Conservation (phyloP, 108 stramenopile genomes). For the Cyclotella choctawhatcheeana region DNA sequence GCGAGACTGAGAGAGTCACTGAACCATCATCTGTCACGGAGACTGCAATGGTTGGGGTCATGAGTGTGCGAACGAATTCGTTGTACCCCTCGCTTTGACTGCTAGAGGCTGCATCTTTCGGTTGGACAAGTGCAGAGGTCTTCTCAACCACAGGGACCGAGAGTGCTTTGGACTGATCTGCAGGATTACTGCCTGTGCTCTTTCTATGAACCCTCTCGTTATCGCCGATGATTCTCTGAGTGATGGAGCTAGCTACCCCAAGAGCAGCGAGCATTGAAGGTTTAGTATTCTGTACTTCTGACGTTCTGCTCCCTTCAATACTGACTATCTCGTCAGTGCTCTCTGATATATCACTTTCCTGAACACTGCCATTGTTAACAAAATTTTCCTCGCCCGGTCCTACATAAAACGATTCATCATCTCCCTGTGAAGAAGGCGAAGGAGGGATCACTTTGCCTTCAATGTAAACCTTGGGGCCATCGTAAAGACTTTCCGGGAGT, state of each 20-base stretch:
- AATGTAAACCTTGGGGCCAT: conserved; percentile 5
- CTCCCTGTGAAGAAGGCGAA: not conserved
- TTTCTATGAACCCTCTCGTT: not conserved
- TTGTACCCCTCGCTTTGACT: not conserved
- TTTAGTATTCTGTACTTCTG: too few species aligned
- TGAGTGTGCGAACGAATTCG: not conserved
- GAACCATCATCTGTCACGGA: not conserved
- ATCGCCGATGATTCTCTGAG: conserved; percentile 3
- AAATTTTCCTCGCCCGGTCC: conserved; percentile 6
- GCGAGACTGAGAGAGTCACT: not conserved
- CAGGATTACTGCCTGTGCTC: not conserved
- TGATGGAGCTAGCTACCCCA: too few species aligned
- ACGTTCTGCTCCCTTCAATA: too few species aligned
- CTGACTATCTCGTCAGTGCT: too few species aligned
- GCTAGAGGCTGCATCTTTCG: too few species aligned
- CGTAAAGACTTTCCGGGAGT: not conserved
- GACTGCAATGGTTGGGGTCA: not conserved
- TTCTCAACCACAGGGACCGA: too few species aligned
- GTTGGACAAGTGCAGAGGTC: too few species aligned
- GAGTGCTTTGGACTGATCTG: too few species aligned
- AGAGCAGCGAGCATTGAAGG: too few species aligned
- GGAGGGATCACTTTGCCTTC: not conserved
- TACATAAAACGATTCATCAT: conserved; percentile 1
- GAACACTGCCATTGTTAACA: not conserved
- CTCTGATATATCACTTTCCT: conserved; percentile 18